phyloP scores from a whole-genome alignment of 805 yeast genomes.

The Jamesozyma piceae region DNA sequence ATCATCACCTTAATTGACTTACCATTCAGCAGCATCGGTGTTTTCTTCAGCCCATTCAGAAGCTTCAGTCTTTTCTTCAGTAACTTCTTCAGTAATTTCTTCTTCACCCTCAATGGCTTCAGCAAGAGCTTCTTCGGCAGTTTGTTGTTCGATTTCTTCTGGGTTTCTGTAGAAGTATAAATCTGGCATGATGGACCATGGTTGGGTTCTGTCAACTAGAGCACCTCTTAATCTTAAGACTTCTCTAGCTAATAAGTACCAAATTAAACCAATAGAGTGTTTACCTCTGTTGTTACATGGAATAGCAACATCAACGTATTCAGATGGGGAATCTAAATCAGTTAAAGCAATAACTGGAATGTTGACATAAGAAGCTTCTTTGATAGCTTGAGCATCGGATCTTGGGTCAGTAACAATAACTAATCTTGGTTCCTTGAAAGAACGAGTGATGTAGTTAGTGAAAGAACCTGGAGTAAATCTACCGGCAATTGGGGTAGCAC shows the following conservation, averaged over 20 bases:
- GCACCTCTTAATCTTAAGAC: slow-evolving; percentile 98
- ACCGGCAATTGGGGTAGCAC: slow-evolving; percentile 99
- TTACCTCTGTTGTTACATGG: slow-evolving; percentile 99
- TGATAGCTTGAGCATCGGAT: slow-evolving; percentile 99
- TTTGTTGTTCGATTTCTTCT: slow-evolving; percentile 86
- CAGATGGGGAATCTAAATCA: slow-evolving; percentile 98
- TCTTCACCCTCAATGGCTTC: slow-evolving; percentile 60
- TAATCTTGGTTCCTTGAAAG: slow-evolving; percentile 99
- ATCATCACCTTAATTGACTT: slow-evolving; percentile 9
- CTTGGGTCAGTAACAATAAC: slow-evolving; percentile 99
- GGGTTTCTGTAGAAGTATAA: slow-evolving; percentile 99
- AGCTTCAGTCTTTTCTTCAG: slow-evolving; percentile 54
- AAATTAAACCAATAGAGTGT: slow-evolving; percentile 98
- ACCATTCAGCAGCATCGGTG: slow-evolving; percentile 30
- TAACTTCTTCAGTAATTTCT: slow-evolving; percentile 57
- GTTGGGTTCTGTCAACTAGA: slow-evolving; percentile 89
- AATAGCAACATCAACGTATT: slow-evolving; percentile 98
- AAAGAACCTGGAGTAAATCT: slow-evolving; percentile 99
- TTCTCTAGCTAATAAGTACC: slow-evolving; percentile 99
- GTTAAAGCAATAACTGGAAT: slow-evolving; percentile 98
- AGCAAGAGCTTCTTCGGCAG: slow-evolving; percentile 59
- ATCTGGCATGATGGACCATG: slow-evolving; percentile 99
- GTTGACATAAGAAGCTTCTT: slow-evolving; percentile 99
- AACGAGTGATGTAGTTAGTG: slow-evolving; percentile 99
- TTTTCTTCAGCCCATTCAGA: slow-evolving; percentile 52